A percentile compares a stretch with the other conserved stretches of the same genome.
These are phyloP conservation scores for Ocimum tenuiflorum DNA, from an alignment of 257 asterid species.

Conservation along the genomic window DNA sequence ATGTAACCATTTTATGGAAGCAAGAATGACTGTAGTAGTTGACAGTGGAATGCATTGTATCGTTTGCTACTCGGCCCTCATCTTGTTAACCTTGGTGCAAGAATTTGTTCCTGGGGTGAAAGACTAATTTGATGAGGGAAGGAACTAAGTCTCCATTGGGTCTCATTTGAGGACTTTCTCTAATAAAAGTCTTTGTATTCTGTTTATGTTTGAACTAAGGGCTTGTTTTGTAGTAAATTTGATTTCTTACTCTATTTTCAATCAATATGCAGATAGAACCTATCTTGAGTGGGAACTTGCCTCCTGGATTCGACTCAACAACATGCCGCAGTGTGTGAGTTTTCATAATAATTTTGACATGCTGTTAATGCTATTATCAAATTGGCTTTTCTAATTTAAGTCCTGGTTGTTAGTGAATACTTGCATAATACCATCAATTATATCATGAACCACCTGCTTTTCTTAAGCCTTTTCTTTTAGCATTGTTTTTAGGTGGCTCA, in stretches of 20 bases:
- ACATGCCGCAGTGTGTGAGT: conserved; percentile 96
- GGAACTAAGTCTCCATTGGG: background rate
- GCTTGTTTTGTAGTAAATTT: background rate
- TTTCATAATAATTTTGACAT: conserved; percentile 12
- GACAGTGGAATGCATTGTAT: background rate
- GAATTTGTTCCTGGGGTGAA: background rate
- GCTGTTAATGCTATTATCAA: background rate
- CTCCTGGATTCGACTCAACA: conserved; percentile 80
- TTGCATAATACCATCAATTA: background rate
- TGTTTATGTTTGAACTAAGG: background rate
- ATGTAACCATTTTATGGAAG: background rate
- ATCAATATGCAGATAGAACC: conserved; percentile 70
- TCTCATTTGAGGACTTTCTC: background rate
- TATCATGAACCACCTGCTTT: background rate
- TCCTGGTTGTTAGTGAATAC: conserved; percentile 4
- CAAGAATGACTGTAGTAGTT: background rate
- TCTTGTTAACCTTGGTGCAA: background rate
- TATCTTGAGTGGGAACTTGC: conserved; percentile 80
- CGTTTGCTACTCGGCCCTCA: background rate
- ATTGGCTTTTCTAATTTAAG: background rate
- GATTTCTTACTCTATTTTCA: conserved; percentile 18
- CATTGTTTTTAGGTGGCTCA: background rate
- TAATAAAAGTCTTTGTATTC: background rate
- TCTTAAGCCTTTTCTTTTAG: no score
- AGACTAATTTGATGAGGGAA: background rate